Conservation (phyloP, 2,329 filamentous ascomycete species). For the Fusarium humuli region DNA sequence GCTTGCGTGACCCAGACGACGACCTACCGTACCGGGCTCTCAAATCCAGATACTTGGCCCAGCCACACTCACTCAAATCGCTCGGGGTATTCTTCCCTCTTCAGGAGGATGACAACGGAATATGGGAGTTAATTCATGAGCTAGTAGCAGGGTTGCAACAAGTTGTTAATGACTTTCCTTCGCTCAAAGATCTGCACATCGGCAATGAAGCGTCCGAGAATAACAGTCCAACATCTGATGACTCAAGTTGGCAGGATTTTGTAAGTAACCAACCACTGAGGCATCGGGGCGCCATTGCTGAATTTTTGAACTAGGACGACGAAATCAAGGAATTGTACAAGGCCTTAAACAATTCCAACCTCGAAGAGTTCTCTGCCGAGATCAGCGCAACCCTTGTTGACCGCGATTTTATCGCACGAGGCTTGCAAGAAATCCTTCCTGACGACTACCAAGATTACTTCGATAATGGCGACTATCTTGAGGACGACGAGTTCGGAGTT, state of each 20-base stretch:
- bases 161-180: not conserved
- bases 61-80: not conserved
- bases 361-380: not conserved
- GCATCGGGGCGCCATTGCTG: too few species aligned
- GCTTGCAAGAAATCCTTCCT: not conserved
- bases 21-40: not conserved
- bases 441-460: not conserved
- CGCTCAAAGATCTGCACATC: not conserved
- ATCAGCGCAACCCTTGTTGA: not conserved
- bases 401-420: not conserved
- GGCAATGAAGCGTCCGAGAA: accelerated
- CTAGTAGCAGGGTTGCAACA: accelerated
- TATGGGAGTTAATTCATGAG: not conserved
- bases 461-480: not conserved
- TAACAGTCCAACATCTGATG: accelerated
- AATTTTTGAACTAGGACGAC: not conserved
- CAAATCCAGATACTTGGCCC: not conserved
- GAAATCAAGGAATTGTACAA: not conserved
- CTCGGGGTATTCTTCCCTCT: not conserved
- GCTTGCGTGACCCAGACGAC: not conserved
- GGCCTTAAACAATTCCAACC: not conserved
- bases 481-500: not conserved
- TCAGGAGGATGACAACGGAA: not conserved
- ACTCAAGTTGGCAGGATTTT: not conserved
- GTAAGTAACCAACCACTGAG: too few species aligned